Base-by-base conservation (phyloP, 1,284 basidiomycete species). In the Acaromyces ingoldii region DNA sequence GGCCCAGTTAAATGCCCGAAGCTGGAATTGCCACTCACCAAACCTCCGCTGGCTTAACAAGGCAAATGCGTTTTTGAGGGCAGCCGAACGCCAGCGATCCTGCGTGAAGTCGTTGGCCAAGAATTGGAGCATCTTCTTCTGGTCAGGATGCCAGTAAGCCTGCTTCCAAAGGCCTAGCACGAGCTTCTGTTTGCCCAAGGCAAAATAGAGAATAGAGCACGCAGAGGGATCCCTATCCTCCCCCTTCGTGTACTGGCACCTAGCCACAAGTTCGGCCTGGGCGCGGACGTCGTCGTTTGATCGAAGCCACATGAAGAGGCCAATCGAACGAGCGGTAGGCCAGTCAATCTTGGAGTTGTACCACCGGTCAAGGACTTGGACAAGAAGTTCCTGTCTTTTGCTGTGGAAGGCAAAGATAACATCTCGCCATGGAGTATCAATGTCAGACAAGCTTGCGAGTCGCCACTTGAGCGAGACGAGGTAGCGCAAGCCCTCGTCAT, bases 151-250 rank as follows among this genome's bases (percentile, higher is more conserved):
- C 81, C 91, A 93, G 2, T 85, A 83, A 0, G 92, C 90, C 73
- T 97, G 93, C 61, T 88, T 83, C 95, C 95, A 99, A 3, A 98
- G 80, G 1, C 91, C 89, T 62, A 90, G 87, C 0, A 98, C 89
- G 13, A 96, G 82, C 72, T 90, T 89, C 49, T 83, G 82, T 74
- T 97, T 97, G 34, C 89, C 87, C 1, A 98, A 79, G 1, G 95
- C 91, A 65, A 96, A 95, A 77, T 97, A 99, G 76, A 89, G 87
- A 31, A 99, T 79, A 15, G 89, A 91, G 70, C 91, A 92, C 9
- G 82, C 78, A 5, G 86, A 87, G 1, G 95, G 95, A 77, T 99
- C 91, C 13, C 91, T 50, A 25, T 65, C 59, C 24, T 63, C 63
- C 29, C 57, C 55, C 3, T 82, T 80, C 83, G 91, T 88, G 76